A percentile compares a stretch with the other conserved stretches of the same genome.
Evolutionary conservation across 2,329 filamentous ascomycete genomes (phyloP).

Genomic region (Monosporascus sp.): DNA sequence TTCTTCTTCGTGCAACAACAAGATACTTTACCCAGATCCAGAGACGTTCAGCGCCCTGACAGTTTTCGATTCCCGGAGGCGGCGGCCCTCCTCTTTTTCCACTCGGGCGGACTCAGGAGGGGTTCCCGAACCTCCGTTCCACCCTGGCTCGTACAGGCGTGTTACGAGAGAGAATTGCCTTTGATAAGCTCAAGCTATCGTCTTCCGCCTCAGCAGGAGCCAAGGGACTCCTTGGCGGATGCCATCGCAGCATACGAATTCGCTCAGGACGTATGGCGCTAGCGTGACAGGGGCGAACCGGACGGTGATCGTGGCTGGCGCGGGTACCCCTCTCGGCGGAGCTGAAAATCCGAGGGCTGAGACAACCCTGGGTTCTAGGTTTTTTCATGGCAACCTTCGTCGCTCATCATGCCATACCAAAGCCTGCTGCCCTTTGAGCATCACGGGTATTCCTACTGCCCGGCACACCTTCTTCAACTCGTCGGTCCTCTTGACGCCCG

Average conservation of each 20-base stretch:
- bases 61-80: no score
- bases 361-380: constrained; percentile 11
- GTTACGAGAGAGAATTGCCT: constrained; percentile 27
- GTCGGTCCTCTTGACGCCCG: constrained; percentile 22
- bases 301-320: constrained; percentile 27
- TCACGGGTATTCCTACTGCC: constrained; percentile 32
- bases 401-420: constrained; percentile 24
- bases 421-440: constrained; percentile 29
- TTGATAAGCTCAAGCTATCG: constrained; percentile 31
- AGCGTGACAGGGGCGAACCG: constrained; percentile 8
- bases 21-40: no score
- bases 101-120: constrained; percentile 29
- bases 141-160: constrained; percentile 33
- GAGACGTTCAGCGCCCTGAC: no score
- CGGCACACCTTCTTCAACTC: constrained; percentile 32
- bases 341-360: not conserved
- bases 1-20: no score
- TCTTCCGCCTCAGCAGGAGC: constrained; percentile 28
- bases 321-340: constrained; percentile 10
- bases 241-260: constrained; percentile 27
- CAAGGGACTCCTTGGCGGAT: constrained; percentile 26
- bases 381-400: constrained; percentile 27
- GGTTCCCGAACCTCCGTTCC: constrained; percentile 27
- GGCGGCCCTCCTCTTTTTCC: constrained; percentile 37
- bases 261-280: constrained; percentile 16